phyloP scores from a whole-genome alignment of 208 protist species.

The Trypanosoma melophagium region DNA sequence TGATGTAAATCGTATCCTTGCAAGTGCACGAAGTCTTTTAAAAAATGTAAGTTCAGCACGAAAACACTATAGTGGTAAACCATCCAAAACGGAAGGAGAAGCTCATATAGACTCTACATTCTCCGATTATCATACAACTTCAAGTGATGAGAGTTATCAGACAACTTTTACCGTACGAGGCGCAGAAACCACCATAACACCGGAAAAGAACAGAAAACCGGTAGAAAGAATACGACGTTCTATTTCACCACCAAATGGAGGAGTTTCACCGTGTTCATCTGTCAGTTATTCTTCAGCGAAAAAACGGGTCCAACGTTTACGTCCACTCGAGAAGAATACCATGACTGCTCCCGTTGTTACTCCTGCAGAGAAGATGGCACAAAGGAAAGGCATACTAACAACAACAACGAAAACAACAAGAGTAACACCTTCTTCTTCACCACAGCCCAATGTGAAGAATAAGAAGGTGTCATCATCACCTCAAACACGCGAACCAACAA shows the following conservation, averaged over 20 bases:
- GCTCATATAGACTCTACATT: background rate
- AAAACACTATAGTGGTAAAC: background rate
- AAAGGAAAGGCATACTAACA: too few relatives aligned
- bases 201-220: background rate
- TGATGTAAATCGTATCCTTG: conserved; percentile 25
- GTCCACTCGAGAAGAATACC: background rate
- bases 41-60: background rate
- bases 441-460: background rate
- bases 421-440: background rate
- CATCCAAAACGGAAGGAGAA: background rate
- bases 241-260: conserved; percentile 14
- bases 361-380: too few relatives aligned
- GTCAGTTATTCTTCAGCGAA: conserved; percentile 25
- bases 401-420: background rate
- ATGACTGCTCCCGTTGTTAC: too few relatives aligned
- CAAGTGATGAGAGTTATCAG: background rate
- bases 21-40: conserved; percentile 17
- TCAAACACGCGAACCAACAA: background rate
- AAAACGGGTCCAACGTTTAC: conserved; percentile 2
- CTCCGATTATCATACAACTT: background rate
- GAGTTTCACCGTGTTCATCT: conserved; percentile 15
- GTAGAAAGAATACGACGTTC: background rate
- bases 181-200: background rate
- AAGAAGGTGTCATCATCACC: background rate
- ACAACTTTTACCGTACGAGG: background rate